These are phyloP conservation scores for Bacidia rubella DNA, from an alignment of 495 filamentous ascomycete species.

Conservation along the genomic window DNA sequence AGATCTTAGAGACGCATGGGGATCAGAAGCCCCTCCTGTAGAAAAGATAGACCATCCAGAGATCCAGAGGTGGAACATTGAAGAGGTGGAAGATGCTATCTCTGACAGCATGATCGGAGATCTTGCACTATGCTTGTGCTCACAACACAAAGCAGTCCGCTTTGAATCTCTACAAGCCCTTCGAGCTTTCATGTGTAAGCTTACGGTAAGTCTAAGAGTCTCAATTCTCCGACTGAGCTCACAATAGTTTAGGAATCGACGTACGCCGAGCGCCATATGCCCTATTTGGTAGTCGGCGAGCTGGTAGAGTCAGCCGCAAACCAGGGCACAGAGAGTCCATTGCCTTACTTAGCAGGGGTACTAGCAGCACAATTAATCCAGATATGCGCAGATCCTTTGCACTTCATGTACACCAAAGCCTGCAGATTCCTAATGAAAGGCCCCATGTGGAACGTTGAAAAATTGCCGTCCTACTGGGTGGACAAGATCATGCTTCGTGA, in stretches of 20 bases:
- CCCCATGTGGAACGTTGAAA: constrained; percentile 58
- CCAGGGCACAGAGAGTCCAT: constrained; percentile 38
- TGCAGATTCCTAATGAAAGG: constrained; percentile 69
- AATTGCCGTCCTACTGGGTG: constrained; percentile 60
- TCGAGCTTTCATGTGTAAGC: constrained; percentile 46
- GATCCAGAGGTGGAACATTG: constrained; percentile 53
- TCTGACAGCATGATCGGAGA: constrained; percentile 56
- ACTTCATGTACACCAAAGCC: constrained; percentile 74
- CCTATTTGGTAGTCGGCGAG: constrained; percentile 64
- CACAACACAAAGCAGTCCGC: constrained; percentile 56
- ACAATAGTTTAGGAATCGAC: constrained; percentile 33
- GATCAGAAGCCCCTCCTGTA: constrained; percentile 7
- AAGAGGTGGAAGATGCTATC: constrained; percentile 58
- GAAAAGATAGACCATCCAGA: constrained; percentile 41
- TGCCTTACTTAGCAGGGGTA: constrained; percentile 59
- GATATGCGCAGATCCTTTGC: constrained; percentile 61
- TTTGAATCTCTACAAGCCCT: constrained; percentile 60
- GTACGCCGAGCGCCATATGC: constrained; percentile 61
- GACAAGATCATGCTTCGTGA: constrained; percentile 55
- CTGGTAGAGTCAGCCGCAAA: constrained; percentile 55
- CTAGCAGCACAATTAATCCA: constrained; percentile 57
- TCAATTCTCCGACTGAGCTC: background rate
- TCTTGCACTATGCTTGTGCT: constrained; percentile 61
- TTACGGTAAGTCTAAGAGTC: constrained; percentile 41
- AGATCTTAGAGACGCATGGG: background rate